Conservation (phyloP, 23 red algal species). For the Gracilaria gracilis region DNA sequence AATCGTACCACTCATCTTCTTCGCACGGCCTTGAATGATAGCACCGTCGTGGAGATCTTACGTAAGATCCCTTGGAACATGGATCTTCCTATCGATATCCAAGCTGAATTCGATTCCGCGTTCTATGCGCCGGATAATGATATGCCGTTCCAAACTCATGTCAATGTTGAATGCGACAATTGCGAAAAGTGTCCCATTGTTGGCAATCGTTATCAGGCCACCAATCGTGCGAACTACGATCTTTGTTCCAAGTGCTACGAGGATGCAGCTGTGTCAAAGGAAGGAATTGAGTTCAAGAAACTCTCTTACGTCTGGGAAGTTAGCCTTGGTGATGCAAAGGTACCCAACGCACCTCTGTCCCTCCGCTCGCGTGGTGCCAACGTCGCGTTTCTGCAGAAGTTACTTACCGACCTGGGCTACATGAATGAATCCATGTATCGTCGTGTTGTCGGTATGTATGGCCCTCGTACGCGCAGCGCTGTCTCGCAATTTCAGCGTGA, state of each 20-base stretch:
- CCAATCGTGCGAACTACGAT: slow-evolving; percentile 60
- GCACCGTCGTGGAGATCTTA: slow-evolving; percentile 21
- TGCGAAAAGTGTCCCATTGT: slow-evolving; percentile 54
- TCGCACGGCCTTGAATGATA: slow-evolving; percentile 24
- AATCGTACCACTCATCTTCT: slow-evolving; percentile 15
- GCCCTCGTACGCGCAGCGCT: slow-evolving; percentile 55
- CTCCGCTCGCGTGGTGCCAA: slow-evolving; percentile 25
- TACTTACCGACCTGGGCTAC: slow-evolving; percentile 67
- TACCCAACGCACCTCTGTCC: slow-evolving; percentile 47
- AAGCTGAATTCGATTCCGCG: not conserved
- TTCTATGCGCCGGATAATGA: not conserved
- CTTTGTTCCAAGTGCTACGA: slow-evolving; percentile 64
- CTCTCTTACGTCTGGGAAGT: slow-evolving; percentile 52
- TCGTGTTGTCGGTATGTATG: slow-evolving; percentile 56
- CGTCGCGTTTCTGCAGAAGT: slow-evolving; percentile 65
- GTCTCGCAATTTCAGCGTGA: slow-evolving; percentile 63
- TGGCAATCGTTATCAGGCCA: slow-evolving; percentile 48
- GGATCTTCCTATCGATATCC: slow-evolving; percentile 8
- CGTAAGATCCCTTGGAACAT: slow-evolving; percentile 25
- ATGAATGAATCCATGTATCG: slow-evolving; percentile 58
- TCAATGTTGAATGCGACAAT: slow-evolving; percentile 63
- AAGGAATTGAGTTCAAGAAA: slow-evolving; percentile 53
- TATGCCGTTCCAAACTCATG: slow-evolving; percentile 58
- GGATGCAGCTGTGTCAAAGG: slow-evolving; percentile 12
- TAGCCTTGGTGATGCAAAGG: slow-evolving; percentile 13